phyloP scores from a whole-genome alignment of 2,329 filamentous ascomycete species.

The Anisogramma anomala region DNA sequence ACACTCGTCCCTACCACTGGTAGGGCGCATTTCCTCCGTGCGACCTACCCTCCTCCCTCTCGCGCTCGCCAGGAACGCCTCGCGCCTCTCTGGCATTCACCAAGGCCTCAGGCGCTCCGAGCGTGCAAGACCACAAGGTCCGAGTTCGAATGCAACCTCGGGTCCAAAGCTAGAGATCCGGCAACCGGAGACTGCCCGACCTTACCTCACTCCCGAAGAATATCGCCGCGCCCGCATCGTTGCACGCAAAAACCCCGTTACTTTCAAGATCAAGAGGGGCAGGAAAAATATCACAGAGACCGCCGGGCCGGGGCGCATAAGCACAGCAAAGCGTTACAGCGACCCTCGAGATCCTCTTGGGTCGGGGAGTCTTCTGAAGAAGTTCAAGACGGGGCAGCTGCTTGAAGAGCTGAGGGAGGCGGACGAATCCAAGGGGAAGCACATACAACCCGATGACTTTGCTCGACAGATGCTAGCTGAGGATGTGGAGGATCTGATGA shows the following conservation, averaged over 20 bases:
- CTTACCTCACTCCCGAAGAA: constrained; percentile 17
- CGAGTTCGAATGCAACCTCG: constrained; percentile 4
- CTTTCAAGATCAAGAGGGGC: constrained; percentile 30
- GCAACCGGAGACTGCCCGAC: constrained; percentile 2
- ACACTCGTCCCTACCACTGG: constrained; percentile 8
- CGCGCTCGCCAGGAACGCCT: constrained; percentile 32
- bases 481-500: not conserved
- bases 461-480: constrained; percentile 7
- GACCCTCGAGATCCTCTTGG: constrained; percentile 39
- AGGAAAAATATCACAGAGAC: constrained; percentile 41
- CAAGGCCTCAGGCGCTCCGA: constrained; percentile 44
- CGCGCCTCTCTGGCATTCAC: constrained; percentile 55
- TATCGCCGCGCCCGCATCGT: constrained; percentile 17
- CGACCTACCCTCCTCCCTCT: constrained; percentile 5
- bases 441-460: constrained; percentile 12
- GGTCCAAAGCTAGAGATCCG: constrained; percentile 9
- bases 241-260: constrained; percentile 15
- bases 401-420: constrained; percentile 22
- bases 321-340: constrained; percentile 29
- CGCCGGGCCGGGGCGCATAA: constrained; percentile 16
- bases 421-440: constrained; percentile 6
- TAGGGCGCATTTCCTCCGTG: constrained; percentile 6
- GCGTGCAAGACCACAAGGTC: constrained; percentile 24
- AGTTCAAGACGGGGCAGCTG: constrained; percentile 36
- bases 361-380: constrained; percentile 44